Conservation (phyloP, 2,329 filamentous ascomycete genomes). For the Beauveria pseudobassiana region DNA sequence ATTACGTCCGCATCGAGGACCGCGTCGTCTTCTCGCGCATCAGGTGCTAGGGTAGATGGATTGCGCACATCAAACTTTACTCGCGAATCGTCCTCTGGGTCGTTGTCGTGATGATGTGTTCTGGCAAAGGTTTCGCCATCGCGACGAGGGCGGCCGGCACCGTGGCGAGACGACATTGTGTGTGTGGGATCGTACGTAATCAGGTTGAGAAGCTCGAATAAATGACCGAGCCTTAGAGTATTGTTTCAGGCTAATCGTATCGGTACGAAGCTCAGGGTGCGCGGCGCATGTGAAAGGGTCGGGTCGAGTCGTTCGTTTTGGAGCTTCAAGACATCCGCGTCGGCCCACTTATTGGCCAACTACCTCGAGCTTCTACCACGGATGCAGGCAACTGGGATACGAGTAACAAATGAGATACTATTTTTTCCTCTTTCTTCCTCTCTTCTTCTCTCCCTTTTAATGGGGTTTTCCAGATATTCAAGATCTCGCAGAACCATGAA, state of each 20-base stretch:
- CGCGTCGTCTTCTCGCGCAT: constrained; percentile 62
- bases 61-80: constrained; percentile 93
- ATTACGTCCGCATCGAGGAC: constrained; percentile 91
- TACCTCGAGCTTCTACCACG: neutral
- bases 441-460: no score
- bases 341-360: constrained; percentile 5
- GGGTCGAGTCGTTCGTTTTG: neutral
- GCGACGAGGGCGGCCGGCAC: constrained; percentile 72
- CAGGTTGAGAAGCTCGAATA: neutral
- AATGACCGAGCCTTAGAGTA: neutral
- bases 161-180: constrained; percentile 50
- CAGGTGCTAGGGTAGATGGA: constrained; percentile 81
- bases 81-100: constrained; percentile 54
- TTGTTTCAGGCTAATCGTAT: neutral
- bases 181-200: neutral
- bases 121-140: constrained; percentile 75
- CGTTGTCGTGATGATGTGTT: constrained; percentile 54
- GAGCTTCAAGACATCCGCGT: neutral
- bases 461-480: no score
- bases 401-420: no score
- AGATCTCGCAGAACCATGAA: no score
- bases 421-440: no score
- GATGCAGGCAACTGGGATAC: no score
- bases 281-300: neutral
- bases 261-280: neutral